Evolutionary conservation across 2,329 filamentous ascomycete species (phyloP).

Genomic region (Paracamarosporium sp.): DNA sequence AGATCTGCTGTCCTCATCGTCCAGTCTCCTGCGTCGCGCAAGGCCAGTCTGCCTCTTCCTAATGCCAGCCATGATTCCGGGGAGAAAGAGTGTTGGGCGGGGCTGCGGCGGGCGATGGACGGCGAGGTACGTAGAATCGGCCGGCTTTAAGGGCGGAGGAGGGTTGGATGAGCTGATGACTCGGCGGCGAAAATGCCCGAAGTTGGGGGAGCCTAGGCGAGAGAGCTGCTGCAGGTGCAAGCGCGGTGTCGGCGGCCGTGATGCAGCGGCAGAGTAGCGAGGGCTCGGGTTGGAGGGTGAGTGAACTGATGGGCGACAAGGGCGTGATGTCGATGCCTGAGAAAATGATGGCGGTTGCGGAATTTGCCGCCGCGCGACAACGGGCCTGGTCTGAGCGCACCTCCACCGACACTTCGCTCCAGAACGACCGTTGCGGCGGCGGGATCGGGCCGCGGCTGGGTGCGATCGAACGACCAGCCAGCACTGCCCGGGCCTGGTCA

Average conservation of each 20-base stretch:
- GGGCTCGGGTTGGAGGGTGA: constrained; percentile 23
- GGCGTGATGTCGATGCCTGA: constrained; percentile 39
- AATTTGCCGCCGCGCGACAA: neutral
- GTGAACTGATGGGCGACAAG: constrained; percentile 25
- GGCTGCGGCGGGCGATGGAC: constrained; percentile 16
- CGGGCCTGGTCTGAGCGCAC: constrained; percentile 3
- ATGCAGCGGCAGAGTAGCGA: constrained; percentile 29
- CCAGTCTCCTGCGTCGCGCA: constrained; percentile 46
- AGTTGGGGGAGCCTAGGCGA: constrained; percentile 18
- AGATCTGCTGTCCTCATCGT: constrained; percentile 47
- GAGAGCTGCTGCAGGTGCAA: constrained; percentile 21
- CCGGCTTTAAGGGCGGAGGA: constrained; percentile 27
- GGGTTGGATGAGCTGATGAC: constrained; percentile 23
- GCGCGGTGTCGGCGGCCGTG: constrained; percentile 33
- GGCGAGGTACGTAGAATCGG: constrained; percentile 27
- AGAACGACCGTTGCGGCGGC: neutral
- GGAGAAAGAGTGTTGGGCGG: constrained; percentile 13
- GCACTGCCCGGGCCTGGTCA: neutral
- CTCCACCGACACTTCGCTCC: neutral
- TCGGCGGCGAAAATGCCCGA: constrained; percentile 29
- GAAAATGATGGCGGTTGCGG: constrained; percentile 36
- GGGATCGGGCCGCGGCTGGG: neutral
- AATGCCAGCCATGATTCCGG: constrained; percentile 43
- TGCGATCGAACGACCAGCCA: neutral
- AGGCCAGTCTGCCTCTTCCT: constrained; percentile 45